Percentiles rank a stretch among this genome's conserved stretches.
These are phyloP conservation scores for Lasiosphaeria ovina DNA, from an alignment of 495 filamentous ascomycete genomes.

Conservation along the genomic window DNA sequence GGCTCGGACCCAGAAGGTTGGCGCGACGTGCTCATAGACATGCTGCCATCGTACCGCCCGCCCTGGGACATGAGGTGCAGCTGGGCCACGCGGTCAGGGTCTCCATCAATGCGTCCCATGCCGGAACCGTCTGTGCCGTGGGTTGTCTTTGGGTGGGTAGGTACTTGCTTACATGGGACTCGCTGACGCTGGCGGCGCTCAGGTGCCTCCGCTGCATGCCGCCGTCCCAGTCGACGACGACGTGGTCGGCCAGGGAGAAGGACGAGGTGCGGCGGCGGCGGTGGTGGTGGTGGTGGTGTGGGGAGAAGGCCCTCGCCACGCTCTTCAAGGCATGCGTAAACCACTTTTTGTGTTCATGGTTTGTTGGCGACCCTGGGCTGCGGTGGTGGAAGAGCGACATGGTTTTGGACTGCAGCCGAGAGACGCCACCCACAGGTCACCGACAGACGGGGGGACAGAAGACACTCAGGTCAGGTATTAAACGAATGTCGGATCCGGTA, in stretches of 20 bases:
- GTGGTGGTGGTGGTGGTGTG: neutral
- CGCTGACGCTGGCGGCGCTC: conserved; percentile 6
- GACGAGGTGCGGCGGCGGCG: neutral
- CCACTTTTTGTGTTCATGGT: neutral
- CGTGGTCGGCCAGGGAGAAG: neutral
- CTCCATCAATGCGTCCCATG: neutral
- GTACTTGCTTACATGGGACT: neutral
- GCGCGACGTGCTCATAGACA: conserved; percentile 4
- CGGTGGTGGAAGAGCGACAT: neutral
- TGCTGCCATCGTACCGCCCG: conserved; percentile 13
- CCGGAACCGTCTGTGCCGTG: neutral
- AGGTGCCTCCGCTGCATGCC: neutral
- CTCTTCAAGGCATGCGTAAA: neutral
- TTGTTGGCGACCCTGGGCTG: neutral
- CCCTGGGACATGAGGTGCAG: neutral
- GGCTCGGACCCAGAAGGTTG: conserved; percentile 2
- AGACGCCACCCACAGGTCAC: no score
- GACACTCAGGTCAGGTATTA: no score
- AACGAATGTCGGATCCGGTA: no score
- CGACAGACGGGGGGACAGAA: no score
- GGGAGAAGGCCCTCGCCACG: neutral
- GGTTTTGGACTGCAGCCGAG: neutral
- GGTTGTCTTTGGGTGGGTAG: no score
- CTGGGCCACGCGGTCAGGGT: neutral
- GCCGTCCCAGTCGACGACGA: neutral